Evolutionary conservation across 2,329 filamentous ascomycete species (phyloP), one percentile per base, ranked within the genome.

Genomic region (Gnomoniopsis smithogilvyi): DNA sequence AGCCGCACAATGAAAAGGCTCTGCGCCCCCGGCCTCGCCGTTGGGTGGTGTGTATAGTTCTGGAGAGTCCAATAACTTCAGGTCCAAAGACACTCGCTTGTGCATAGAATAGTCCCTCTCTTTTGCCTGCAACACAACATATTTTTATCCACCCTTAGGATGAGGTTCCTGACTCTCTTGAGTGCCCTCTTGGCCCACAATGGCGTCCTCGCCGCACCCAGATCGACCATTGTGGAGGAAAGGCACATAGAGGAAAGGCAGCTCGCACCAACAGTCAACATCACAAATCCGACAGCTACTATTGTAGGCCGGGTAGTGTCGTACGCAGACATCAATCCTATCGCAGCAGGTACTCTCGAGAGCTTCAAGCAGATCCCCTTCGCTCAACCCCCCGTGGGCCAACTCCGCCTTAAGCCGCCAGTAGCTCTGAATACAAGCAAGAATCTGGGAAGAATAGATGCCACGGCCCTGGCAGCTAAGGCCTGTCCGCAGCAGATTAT

Each of bases 371-470:
- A 46, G 1, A 59, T 56, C 22, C 57, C 46, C 26, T 59, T 59
- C 36, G 57, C 52, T 14, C 51, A 51, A 47, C 57, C 57, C 6
- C 57, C 57, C 2, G 53, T 46, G 3, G 57, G 57, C 21, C 52
- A 26, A 14, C 52, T 19, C n/a, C 57, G 57, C 14, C 48, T 54
- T 24, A 49, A 55, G 47, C 51, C 57, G 6, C 57, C 57, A 3
- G 22, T 51, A 12, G 15, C 57, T 24, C 34, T 55, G 52, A n/a
- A 30, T 8, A 30, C 52, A 38, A 24, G 26, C 30, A 36, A 43
- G n/a, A 12, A n/a, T 38, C 14, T 21, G 34, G 50, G 33, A 21
- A 55, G 24, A 36, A 43, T 56, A 46, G 38, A 59, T 47, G 11
- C 34, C 21, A 33, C 36, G 45, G 24, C 45, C 34, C 2, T 50